phyloP scores from a whole-genome alignment of 225 moss, liverwort and hornwort species.

The Bryoerythrophyllum caledonicum region DNA sequence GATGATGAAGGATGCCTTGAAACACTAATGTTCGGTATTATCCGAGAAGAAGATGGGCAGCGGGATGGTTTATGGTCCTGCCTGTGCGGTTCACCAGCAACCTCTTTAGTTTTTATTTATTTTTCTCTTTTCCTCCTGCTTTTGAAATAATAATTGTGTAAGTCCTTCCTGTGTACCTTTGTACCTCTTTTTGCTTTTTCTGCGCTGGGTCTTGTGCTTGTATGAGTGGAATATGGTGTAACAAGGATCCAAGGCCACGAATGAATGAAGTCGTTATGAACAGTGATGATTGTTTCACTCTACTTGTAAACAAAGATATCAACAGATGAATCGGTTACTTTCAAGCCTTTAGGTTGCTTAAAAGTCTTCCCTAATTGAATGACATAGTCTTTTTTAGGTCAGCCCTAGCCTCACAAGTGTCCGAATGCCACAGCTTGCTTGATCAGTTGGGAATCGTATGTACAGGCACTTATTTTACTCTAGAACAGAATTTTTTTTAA shows the following conservation, averaged over 20 bases:
- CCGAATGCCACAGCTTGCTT: too few species aligned
- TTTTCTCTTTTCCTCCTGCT: background rate
- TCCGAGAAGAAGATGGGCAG: constrained; percentile 23
- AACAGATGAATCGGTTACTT: background rate
- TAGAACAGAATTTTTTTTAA: too few species aligned
- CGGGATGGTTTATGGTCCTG: constrained; percentile 9
- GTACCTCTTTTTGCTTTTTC: background rate
- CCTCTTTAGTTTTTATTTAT: background rate
- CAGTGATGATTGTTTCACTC: background rate
- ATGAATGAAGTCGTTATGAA: background rate
- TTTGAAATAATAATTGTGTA: background rate
- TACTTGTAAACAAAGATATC: background rate
- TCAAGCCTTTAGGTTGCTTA: background rate
- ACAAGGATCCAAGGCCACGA: too few species aligned
- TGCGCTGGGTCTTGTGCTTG: background rate
- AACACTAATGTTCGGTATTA: constrained; percentile 22
- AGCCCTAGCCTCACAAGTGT: too few species aligned
- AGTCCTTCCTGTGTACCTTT: background rate
- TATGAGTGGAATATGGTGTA: background rate
- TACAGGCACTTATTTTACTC: too few species aligned
- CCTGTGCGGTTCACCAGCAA: constrained; percentile 13
- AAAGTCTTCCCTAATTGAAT: too few species aligned
- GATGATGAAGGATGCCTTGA: constrained; percentile 21
- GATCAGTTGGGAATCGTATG: too few species aligned
- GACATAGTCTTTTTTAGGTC: too few species aligned